A percentile compares a stretch with the other conserved stretches of the same genome.
These are phyloP conservation scores for Komagataella populi DNA, from an alignment of 805 yeast species.

Conservation along the genomic window DNA sequence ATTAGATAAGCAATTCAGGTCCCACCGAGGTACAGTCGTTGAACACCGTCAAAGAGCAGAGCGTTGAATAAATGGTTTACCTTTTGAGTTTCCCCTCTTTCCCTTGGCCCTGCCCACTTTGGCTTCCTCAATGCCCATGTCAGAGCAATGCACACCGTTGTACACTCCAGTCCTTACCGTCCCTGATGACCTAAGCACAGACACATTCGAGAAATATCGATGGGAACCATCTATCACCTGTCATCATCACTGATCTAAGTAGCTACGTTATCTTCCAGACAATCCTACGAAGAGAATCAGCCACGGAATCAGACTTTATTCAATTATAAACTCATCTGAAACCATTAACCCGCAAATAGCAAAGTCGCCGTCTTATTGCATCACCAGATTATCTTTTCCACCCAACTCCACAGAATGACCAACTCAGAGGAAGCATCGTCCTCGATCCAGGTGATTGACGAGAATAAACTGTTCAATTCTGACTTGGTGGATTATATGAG, in stretches of 20 bases:
- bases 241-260: background rate
- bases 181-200: background rate
- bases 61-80: background rate
- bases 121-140: background rate
- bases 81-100: background rate
- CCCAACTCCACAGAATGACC: background rate
- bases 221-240: background rate
- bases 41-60: no score
- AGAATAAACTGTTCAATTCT: conserved; percentile 36
- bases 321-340: background rate
- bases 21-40: background rate
- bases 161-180: background rate
- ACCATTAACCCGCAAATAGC: background rate
- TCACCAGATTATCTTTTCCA: background rate
- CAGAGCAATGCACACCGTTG: background rate
- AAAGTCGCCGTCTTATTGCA: no score
- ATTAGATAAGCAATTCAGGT: background rate
- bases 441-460: conserved; percentile 53
- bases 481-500: conserved; percentile 17
- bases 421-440: background rate
- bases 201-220: background rate
- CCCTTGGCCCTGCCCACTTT: background rate
- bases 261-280: background rate
- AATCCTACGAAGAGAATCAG: background rate
- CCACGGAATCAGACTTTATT: background rate